Evolutionary conservation across 140 eudicot genomes (phyloP), one percentile per base, ranked within the genome.

Genomic region (Bidens hawaiensis): DNA sequence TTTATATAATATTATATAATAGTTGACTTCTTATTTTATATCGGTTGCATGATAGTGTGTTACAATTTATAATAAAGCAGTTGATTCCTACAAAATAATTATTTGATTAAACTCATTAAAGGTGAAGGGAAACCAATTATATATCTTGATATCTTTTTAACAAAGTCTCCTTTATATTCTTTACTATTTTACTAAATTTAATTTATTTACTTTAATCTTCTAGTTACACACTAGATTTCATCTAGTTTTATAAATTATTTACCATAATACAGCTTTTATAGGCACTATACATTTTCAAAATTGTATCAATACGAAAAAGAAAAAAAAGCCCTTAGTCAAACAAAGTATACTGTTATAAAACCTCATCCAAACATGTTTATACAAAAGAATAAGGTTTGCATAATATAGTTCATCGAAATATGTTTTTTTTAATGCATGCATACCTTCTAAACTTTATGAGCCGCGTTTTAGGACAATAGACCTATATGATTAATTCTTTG

Each of bases 1-100:
- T 25, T 13, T 5, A 26, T 43, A 42, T 23, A 52, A 42, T 68
- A 68, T 7, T 11, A 54, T 66, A 52, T 41, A 52, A 26, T n/a
- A 16, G 54, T 54, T 67, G 73, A 67, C 73, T 36, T 50, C 3
- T 6, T 65, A 33, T n/a, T n/a, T 6, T 65, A 33, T 4, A 38
- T 6, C 0, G 14, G 3, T 4, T 6, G n/a, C 28, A 4, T 26
- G 43, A 17, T 31, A 28, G n/a, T 16, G 30, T 25, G 14, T 53
- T 53, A 48, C 56, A 12, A 8, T 9, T 19, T 21, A 49, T 49
- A 49, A 49, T 49, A 49, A 9, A 49, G 1, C 30, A 21, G 30
- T 49, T 49, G 15, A 19, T 17, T 47, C 14, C 5, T 18, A 47
- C 4, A 16, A 47, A 10, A 15, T 38, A 38, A 38, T 5, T 38